These are phyloP conservation scores for Venturia effusa DNA, from an alignment of 2,329 filamentous ascomycete species.

Conservation along the genomic window DNA sequence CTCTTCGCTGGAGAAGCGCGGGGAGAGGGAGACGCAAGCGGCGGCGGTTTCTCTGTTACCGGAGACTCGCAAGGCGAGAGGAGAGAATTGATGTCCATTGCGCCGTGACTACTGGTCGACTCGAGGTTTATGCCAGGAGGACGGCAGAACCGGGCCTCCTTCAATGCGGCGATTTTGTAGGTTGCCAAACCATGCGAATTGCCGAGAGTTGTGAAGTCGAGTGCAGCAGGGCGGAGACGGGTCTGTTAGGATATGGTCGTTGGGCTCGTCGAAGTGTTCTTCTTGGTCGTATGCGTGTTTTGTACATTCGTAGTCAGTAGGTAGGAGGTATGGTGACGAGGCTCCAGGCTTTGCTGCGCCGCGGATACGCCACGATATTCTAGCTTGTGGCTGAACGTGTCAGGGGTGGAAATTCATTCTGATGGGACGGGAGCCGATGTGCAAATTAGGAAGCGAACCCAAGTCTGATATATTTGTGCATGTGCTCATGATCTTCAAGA, in stretches of 20 bases:
- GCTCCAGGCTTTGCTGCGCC: not conserved
- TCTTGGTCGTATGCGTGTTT: not conserved
- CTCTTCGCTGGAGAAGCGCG: conserved; percentile 23
- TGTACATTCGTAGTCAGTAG: not conserved
- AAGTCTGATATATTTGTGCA: too few relatives aligned
- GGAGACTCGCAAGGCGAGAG: conserved; percentile 12
- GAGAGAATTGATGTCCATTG: conserved; percentile 14
- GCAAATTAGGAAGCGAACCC: too few relatives aligned
- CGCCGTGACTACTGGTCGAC: not conserved
- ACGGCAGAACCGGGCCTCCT: not conserved
- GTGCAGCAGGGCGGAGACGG: not conserved
- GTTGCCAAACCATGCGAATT: not conserved
- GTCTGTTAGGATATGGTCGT: not conserved
- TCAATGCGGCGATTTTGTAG: not conserved
- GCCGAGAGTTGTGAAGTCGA: not conserved
- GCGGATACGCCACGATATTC: not conserved
- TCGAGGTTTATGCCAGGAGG: not conserved
- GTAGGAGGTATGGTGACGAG: not conserved
- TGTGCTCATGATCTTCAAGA: not conserved
- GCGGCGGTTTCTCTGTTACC: conserved; percentile 9
- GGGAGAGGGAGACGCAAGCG: conserved; percentile 19
- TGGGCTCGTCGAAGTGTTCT: not conserved
- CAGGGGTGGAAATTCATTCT: not conserved
- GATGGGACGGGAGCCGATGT: not conserved
- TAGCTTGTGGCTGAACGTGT: not conserved